phyloP scores from a whole-genome alignment of 768 basidiomycete species.

The Kwoniella europaea region DNA sequence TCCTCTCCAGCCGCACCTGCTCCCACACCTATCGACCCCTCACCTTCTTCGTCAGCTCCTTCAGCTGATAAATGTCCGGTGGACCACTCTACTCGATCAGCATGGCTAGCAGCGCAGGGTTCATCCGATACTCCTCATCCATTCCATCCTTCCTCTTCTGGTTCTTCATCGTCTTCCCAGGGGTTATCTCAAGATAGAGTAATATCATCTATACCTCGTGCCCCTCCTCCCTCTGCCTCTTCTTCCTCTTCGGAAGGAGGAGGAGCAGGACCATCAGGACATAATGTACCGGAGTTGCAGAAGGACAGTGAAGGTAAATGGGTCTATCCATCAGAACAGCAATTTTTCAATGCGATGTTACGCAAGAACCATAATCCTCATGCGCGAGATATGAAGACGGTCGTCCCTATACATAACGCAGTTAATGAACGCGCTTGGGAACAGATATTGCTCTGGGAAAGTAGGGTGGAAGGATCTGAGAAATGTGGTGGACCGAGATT shows the following conservation, averaged over 20 bases:
- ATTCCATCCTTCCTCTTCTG: conserved; percentile 30
- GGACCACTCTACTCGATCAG: conserved; percentile 64
- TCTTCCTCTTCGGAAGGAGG: conserved; percentile 21
- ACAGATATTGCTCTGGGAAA: conserved; percentile 82
- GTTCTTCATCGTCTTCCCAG: neutral
- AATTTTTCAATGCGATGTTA: conserved; percentile 96
- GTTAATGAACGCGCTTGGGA: conserved; percentile 94
- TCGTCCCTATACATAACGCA: conserved; percentile 98
- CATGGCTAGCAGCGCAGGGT: conserved; percentile 59
- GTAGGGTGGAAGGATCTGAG: conserved; percentile 73
- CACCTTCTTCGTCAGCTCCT: neutral
- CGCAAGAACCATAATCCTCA: conserved; percentile 88
- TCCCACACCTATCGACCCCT: neutral
- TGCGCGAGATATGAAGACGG: conserved; percentile 86
- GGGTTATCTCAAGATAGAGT: conserved; percentile 74
- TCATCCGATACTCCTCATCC: conserved; percentile 31
- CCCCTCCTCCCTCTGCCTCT: conserved; percentile 27
- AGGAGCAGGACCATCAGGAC: neutral
- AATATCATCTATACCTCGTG: conserved; percentile 79
- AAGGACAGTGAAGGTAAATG: conserved; percentile 66
- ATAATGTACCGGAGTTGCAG: conserved; percentile 3
- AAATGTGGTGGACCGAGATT: conserved; percentile 63
- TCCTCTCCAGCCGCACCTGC: conserved; percentile 5
- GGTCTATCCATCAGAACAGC: conserved; percentile 98
- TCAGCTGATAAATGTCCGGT: conserved; percentile 66